phyloP scores from a whole-genome alignment of 2,329 filamentous ascomycete genomes.

The Sclerotinia subarctica region DNA sequence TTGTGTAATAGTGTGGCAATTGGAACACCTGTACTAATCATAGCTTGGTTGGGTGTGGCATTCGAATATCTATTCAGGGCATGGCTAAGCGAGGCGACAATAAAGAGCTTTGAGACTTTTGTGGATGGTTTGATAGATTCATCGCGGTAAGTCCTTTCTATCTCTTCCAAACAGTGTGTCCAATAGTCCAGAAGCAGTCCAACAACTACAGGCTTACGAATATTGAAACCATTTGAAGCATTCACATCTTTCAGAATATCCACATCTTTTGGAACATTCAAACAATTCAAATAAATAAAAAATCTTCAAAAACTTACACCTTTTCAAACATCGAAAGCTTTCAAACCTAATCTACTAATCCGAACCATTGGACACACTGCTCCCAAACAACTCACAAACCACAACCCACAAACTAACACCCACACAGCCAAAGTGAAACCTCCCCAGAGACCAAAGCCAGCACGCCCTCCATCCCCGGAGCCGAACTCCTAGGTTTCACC shows the following conservation, averaged over 20 bases:
- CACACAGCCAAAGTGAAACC: neutral
- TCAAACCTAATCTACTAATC: neutral
- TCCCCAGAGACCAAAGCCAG: no score
- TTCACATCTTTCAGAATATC: neutral
- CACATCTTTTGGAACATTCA: neutral
- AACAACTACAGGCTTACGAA: neutral
- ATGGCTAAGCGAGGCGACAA: neutral
- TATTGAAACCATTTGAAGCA: neutral
- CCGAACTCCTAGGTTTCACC: slow-evolving; percentile 7
- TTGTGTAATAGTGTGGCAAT: slow-evolving; percentile 47
- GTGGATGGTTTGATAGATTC: neutral
- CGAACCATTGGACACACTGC: no score
- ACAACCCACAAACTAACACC: neutral
- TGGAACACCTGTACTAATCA: slow-evolving; percentile 56
- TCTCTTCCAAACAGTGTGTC: neutral
- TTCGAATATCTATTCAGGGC: neutral
- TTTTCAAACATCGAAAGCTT: no score
- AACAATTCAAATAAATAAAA: no score
- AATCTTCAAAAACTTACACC: no score
- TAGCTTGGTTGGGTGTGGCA: slow-evolving; percentile 36
- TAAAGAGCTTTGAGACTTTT: neutral
- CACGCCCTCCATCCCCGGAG: neutral
- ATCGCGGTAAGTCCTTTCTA: neutral
- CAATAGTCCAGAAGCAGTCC: neutral
- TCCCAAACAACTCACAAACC: no score